phyloP scores from a whole-genome alignment of 371 early-diverging fungal genomes.

The Encephalitozoon hellem region DNA sequence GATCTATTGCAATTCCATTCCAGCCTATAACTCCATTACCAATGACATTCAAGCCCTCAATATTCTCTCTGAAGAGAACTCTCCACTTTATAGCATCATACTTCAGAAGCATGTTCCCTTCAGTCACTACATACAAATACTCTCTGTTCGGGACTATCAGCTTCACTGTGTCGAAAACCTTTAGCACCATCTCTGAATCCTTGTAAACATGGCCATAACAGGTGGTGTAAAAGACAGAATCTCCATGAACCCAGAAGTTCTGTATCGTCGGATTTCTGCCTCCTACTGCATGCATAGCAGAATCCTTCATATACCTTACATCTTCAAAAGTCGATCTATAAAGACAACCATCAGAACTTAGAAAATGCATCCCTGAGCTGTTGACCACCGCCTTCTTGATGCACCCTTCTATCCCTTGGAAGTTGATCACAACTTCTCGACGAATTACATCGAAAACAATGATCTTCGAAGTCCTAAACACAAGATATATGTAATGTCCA shows the following conservation, averaged over 20 bases:
- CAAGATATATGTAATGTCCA: conserved; percentile 3
- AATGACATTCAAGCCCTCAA: not conserved
- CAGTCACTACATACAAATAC: not conserved
- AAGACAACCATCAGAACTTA: not conserved
- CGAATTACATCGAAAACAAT: not conserved
- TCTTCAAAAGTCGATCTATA: not conserved
- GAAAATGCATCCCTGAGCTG: not conserved
- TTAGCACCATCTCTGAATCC: not conserved
- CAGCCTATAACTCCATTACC: not conserved
- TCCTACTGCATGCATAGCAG: no score
- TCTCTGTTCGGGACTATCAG: not conserved
- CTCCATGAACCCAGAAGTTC: not conserved
- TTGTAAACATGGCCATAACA: not conserved
- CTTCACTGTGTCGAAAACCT: not conserved
- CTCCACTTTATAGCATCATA: not conserved
- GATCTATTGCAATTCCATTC: not conserved
- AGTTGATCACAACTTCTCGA: not conserved
- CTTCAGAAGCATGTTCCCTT: not conserved
- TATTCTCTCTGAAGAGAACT: not conserved
- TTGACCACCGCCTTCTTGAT: not conserved
- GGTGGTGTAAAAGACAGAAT: not conserved
- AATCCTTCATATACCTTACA: not conserved
- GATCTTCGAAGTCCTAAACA: not conserved
- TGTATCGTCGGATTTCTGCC: not conserved
- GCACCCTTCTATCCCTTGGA: not conserved